These are phyloP conservation scores for Pelargonium nanum DNA, from an alignment of 345 rosid genomes.

Conservation along the genomic window DNA sequence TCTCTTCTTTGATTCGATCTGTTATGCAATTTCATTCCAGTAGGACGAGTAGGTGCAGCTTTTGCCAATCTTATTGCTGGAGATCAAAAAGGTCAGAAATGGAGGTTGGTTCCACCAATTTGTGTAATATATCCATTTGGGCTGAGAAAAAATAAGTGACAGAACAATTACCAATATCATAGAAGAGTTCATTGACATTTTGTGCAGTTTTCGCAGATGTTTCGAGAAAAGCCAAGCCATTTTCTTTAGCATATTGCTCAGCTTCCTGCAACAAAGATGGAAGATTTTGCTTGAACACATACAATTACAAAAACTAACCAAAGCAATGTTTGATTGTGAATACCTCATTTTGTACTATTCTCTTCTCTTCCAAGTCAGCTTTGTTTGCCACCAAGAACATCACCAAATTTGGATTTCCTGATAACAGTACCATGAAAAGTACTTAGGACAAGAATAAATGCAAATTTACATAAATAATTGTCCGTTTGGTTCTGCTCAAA, in stretches of 20 bases:
- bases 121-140: no score
- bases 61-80: slow-evolving; percentile 58
- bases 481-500: not conserved
- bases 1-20: slow-evolving; percentile 32
- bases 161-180: slow-evolving; percentile 62
- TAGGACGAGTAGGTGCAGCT: slow-evolving; percentile 44
- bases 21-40: slow-evolving; percentile 56
- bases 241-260: slow-evolving; percentile 53
- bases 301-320: no score
- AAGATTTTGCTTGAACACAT: slow-evolving; percentile 1
- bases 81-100: not conserved
- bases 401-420: slow-evolving; percentile 49
- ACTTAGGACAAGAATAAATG: not conserved
- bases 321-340: not conserved
- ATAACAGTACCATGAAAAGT: not conserved
- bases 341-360: slow-evolving; percentile 53
- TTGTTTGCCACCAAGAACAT: slow-evolving; percentile 64
- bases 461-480: not conserved
- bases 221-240: slow-evolving; percentile 55
- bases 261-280: slow-evolving; percentile 38
- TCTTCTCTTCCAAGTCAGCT: slow-evolving; percentile 36
- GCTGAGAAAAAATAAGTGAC: no score
- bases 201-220: slow-evolving; percentile 65
- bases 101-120: not conserved
- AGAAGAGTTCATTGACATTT: slow-evolving; percentile 66